Conservation (phyloP, 768 basidiomycete genomes). For the Tulasnella sp. region DNA sequence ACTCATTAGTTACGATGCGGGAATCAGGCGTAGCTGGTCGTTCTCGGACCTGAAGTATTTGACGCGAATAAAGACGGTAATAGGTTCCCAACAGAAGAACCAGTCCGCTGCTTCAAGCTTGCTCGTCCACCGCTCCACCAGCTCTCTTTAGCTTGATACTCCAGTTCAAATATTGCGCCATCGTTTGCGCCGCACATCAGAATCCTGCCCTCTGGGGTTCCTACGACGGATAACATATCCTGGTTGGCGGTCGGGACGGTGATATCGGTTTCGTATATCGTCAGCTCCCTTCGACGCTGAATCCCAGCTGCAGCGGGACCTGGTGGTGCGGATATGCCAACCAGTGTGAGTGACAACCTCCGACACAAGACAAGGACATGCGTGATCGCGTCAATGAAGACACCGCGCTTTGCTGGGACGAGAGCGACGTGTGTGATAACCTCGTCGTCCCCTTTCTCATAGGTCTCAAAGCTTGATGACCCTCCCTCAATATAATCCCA, state of each 20-base stretch:
- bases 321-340: conserved; percentile 54
- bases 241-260: conserved; percentile 57
- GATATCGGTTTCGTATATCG: conserved; percentile 84
- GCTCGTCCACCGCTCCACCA: conserved; percentile 53
- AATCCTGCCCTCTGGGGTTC: conserved; percentile 72
- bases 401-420: conserved; percentile 65
- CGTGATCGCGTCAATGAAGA: conserved; percentile 90
- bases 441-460: conserved; percentile 66
- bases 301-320: conserved; percentile 35
- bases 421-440: conserved; percentile 82
- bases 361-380: conserved; percentile 85
- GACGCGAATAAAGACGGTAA: conserved; percentile 62
- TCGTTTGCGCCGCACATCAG: conserved; percentile 83
- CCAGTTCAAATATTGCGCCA: conserved; percentile 82
- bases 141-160: conserved; percentile 80
- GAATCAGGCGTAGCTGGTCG: conserved; percentile 15
- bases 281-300: conserved; percentile 55
- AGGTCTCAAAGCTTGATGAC: neutral
- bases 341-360: conserved; percentile 65
- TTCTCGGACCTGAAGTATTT: conserved; percentile 56
- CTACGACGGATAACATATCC: conserved; percentile 75
- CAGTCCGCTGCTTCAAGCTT: conserved; percentile 69
- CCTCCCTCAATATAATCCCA: conserved; percentile 90
- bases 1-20: neutral
- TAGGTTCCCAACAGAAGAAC: conserved; percentile 64